Evolutionary conservation across 2,329 filamentous ascomycete genomes (phyloP).

Genomic region (Colletotrichum graminicola): DNA sequence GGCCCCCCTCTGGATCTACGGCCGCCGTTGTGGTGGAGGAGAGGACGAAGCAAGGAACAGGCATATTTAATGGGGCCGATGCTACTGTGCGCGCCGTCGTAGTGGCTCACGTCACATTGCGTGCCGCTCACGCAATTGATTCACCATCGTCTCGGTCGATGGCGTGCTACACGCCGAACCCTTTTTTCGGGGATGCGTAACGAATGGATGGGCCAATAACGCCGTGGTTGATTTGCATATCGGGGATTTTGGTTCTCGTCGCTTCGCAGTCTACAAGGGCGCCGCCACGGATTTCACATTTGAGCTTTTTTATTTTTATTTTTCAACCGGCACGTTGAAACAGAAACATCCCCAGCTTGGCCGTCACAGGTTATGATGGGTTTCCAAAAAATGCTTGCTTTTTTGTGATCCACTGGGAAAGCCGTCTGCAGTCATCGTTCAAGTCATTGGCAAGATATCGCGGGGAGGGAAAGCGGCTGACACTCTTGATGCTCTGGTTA

Average conservation of each 20-base stretch:
- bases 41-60: neutral
- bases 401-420: too few relatives aligned
- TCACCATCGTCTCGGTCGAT: constrained; percentile 32
- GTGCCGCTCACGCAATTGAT: constrained; percentile 39
- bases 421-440: too few relatives aligned
- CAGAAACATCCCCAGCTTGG: too few relatives aligned
- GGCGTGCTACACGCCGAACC: constrained; percentile 26
- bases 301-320: too few relatives aligned
- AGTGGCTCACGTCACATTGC: constrained; percentile 30
- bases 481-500: too few relatives aligned
- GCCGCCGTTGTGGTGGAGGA: neutral
- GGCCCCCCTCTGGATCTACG: neutral
- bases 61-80: constrained; percentile 18
- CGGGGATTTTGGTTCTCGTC: neutral
- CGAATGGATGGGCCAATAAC: neutral
- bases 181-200: neutral
- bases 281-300: neutral
- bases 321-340: too few relatives aligned
- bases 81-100: constrained; percentile 11
- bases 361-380: too few relatives aligned
- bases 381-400: too few relatives aligned
- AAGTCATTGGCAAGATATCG: too few relatives aligned
- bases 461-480: too few relatives aligned
- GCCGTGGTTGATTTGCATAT: neutral
- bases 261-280: neutral